Base-by-base conservation (phyloP, 1,284 basidiomycete genomes). In the Schizopora paradoxa region DNA sequence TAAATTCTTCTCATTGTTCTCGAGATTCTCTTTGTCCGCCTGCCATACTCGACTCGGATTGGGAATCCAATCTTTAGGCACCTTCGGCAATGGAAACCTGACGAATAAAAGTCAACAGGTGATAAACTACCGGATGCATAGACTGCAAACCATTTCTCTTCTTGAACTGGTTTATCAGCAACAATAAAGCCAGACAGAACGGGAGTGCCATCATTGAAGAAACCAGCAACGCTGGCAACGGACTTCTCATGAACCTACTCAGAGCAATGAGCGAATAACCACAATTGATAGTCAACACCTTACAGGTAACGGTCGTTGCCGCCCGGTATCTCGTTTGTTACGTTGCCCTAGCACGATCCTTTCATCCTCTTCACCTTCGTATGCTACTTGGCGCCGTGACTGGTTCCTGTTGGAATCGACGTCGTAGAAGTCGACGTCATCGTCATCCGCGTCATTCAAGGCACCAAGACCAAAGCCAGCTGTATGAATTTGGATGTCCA, bases 391-490 rank as follows among this genome's bases (percentile, higher is more conserved):
- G 51, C 67, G 76, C 51, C 69, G 69, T n/a, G 66, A 63, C 4
- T 57, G 56, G 28, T 61, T 51, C 29, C 55, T 32, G 33, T 63
- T 46, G 35, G 54, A 21, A 41, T 65, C 58, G 51, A 44, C 65
- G 54, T 88, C 85, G 57, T 95, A 95, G 0, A 93, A 73, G 56
- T 93, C 91, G 21, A 91, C 55, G 56, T 95, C 91, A 57, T 94
- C 91, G 44, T 94, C 90, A 36, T 92, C 91, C 0, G 85, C 86
- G 45, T 90, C 86, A 57, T 92, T 91, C 33, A 89, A 63, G 1
- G 84, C 88, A n/a, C 88, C 88, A 4, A 92, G 68, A 21, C 90
- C 90, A 57, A 91, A 91, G 0, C 87, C 87, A 57, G 81, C 86
- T 87, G 53, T 26, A 33, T 41, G 10, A 27, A 43, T 36, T 29